phyloP scores from a whole-genome alignment of 31 red algal species.

The Endocladia muricata region DNA sequence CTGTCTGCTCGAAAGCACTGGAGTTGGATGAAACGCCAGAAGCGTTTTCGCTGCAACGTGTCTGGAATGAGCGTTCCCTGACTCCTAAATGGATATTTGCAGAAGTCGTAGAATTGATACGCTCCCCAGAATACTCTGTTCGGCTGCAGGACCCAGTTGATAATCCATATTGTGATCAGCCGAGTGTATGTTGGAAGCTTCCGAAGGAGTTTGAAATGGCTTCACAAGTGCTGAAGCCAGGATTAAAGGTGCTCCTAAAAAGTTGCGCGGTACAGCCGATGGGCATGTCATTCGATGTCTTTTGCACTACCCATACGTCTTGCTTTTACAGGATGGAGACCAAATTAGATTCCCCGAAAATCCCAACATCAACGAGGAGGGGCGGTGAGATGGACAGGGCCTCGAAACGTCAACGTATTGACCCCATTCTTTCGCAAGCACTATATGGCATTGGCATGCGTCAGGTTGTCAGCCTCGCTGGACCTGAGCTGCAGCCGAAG shows the following conservation, averaged over 20 bases:
- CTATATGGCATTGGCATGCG: background rate
- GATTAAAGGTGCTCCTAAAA: slow-evolving; percentile 22
- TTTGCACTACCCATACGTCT: background rate
- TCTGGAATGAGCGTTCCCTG: slow-evolving; percentile 42
- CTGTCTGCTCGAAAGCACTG: background rate
- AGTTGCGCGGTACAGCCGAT: slow-evolving; percentile 22
- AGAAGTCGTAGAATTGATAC: slow-evolving; percentile 7
- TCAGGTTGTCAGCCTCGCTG: background rate
- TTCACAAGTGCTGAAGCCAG: background rate
- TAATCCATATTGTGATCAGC: background rate
- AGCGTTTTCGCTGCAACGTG: slow-evolving; percentile 28
- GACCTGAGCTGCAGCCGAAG: slow-evolving; percentile 8
- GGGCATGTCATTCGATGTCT: slow-evolving; percentile 24
- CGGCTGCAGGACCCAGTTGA: slow-evolving; percentile 11
- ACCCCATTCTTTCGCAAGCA: slow-evolving; percentile 15
- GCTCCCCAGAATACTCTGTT: background rate
- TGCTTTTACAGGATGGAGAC: background rate
- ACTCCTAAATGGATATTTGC: slow-evolving; percentile 25
- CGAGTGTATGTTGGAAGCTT: slow-evolving; percentile 26
- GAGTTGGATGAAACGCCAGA: slow-evolving; percentile 16
- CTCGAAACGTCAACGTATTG: slow-evolving; percentile 20
- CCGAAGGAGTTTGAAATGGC: background rate
- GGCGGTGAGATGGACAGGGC: background rate
- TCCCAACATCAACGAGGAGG: background rate
- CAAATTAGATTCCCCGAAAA: background rate